Conservation (phyloP, 768 basidiomycete species). For the Pleurotus platypus region DNA sequence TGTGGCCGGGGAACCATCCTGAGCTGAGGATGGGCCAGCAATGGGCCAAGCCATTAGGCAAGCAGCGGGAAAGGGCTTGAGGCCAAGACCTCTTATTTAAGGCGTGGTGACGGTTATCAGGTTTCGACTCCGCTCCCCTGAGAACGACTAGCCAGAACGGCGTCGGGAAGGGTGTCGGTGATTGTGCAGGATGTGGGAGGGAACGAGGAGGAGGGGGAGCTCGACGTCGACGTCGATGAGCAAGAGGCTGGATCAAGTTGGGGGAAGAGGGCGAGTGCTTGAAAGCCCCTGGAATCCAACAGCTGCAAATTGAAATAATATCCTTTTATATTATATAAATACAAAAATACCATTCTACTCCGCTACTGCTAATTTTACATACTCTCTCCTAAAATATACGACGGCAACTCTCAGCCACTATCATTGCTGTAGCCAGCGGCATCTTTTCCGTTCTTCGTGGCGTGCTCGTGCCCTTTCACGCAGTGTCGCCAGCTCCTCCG, state of each 20-base stretch:
- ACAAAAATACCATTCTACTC: background rate
- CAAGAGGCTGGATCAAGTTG: constrained; percentile 9
- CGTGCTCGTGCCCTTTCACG: constrained; percentile 36
- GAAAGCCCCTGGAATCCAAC: constrained; percentile 8
- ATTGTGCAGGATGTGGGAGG: constrained; percentile 13
- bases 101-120: constrained; percentile 7
- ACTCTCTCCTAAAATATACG: constrained; percentile 8
- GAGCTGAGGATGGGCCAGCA: constrained; percentile 26
- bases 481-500: constrained; percentile 28
- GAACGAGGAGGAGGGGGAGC: constrained; percentile 9
- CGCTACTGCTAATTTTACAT: background rate
- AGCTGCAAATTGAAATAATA: background rate
- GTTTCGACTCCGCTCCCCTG: constrained; percentile 8
- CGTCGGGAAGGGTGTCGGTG: background rate
- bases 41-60: constrained; percentile 54
- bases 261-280: background rate
- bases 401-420: constrained; percentile 9
- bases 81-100: constrained; percentile 9
- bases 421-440: constrained; percentile 25
- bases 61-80: constrained; percentile 25
- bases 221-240: constrained; percentile 17
- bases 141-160: background rate
- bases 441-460: constrained; percentile 55
- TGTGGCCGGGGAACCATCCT: constrained; percentile 13
- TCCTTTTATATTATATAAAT: background rate